These are phyloP conservation scores for Phragmites australis DNA, from an alignment of 176 grass and related monocot species.

Conservation along the genomic window DNA sequence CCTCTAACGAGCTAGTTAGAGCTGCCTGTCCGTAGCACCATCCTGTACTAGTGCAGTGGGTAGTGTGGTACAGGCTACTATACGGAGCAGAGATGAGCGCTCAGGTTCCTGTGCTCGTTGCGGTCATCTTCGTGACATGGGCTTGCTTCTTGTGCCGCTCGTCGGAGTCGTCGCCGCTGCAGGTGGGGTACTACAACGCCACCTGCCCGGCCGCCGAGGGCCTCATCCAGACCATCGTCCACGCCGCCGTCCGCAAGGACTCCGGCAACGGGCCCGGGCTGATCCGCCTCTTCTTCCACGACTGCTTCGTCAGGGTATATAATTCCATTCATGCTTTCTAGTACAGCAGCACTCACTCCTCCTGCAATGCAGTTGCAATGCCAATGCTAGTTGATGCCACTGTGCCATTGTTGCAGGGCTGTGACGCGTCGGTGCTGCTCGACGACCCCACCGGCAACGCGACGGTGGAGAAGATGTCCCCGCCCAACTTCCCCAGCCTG, in stretches of 20 bases:
- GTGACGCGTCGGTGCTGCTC: conserved; percentile 68
- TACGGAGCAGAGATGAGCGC: neutral
- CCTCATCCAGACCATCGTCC: conserved; percentile 46
- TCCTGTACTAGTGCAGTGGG: neutral
- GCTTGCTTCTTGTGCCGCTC: neutral
- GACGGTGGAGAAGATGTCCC: conserved; percentile 50
- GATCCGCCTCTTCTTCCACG: conserved; percentile 74
- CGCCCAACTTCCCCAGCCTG: conserved; percentile 41
- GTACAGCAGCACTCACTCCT: no score
- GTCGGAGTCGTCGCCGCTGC: conserved; percentile 25
- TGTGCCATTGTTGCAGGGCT: conserved; percentile 41
- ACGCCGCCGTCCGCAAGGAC: conserved; percentile 44
- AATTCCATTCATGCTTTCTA: neutral
- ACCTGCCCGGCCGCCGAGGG: conserved; percentile 38
- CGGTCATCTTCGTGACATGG: neutral
- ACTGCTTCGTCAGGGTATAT: conserved; percentile 72
- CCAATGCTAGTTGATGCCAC: neutral
- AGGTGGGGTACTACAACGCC: conserved; percentile 38
- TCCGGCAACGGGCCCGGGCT: conserved; percentile 57
- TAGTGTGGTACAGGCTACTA: neutral
- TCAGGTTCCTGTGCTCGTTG: neutral
- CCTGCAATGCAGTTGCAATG: neutral
- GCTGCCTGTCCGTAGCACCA: neutral
- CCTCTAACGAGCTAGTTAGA: neutral
- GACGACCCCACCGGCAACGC: conserved; percentile 37